Base-by-base conservation (phyloP, 192 early-diverging fungal species). In the Coemansia javaensis region DNA sequence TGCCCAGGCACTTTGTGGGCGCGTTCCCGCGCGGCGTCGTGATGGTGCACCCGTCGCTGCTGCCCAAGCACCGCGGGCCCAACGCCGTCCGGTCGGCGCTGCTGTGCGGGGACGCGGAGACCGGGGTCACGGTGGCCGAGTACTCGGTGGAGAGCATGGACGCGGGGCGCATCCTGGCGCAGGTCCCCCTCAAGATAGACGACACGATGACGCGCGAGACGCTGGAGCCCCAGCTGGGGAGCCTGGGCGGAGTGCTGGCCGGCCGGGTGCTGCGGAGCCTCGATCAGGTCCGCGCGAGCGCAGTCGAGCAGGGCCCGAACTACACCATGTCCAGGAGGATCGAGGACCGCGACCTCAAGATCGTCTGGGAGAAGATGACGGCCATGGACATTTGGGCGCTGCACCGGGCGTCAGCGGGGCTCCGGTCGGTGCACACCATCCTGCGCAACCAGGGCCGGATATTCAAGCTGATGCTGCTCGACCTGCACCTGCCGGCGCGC, bases 41-140 rank as follows among this genome's bases (percentile, higher is more conserved):
- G 7, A 90, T 91, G 47, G 81, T 93, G 3, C 93, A 97, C 46
- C 90, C 90, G 15, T 94, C 91, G 9, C 77, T 97, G 23, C 56
- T 97, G 20, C 93, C 93, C 21, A 81, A 79, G 77, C 87, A 91
- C 54, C 82, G 93, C 11, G 93, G 93, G 3, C 82, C 89, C 7
- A 78, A 88, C 0, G 89, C 93, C 4, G 72, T 97, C 24, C 87
- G 93, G 48, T 60, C 88, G 21, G 73, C 91, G 0, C 86, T 97
- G 42, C 35, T 94, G 40, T 80, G 86, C 37, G 77, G 79, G 14
- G 89, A 91, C 32, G 43, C 52, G n/a, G 73, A 70, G 31, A 84
- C 88, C 0, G 93, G 93, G 2, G 84, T 93, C n/a, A 86, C 91
- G 11, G 84, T 97, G n/a, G 85, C 88, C 44, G 84, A 91, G 48